Conservation (phyloP, 2,329 filamentous ascomycete species). For the Phaeosphaeriaceae sp. region DNA sequence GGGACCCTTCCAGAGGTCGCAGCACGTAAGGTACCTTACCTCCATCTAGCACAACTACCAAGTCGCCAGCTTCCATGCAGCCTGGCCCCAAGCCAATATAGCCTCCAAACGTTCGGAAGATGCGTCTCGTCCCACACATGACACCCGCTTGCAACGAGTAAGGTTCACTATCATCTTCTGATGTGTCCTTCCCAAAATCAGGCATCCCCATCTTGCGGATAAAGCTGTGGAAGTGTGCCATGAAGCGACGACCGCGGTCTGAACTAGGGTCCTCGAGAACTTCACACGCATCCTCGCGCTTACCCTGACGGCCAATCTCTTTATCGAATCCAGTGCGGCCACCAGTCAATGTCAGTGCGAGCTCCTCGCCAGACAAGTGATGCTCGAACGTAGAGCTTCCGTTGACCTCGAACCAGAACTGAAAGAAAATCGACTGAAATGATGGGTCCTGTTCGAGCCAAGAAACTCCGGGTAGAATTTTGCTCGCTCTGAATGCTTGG, state of each 20-base stretch:
- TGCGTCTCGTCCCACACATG: background rate
- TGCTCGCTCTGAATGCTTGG: background rate
- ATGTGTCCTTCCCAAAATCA: background rate
- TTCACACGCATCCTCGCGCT: background rate
- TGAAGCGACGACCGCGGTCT: background rate
- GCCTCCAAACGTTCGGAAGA: background rate
- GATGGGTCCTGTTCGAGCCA: background rate
- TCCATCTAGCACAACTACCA: background rate
- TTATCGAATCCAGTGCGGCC: background rate
- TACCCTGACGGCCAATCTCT: background rate
- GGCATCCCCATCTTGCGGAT: background rate
- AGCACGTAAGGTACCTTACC: background rate
- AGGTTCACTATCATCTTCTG: background rate
- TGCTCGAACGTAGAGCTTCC: background rate
- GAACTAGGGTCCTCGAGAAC: background rate
- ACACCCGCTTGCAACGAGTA: background rate
- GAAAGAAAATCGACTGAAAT: background rate
- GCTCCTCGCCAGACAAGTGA: background rate
- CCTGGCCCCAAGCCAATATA: background rate
- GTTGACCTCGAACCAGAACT: background rate
- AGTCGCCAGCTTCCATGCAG: background rate
- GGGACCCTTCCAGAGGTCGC: background rate
- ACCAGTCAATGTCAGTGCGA: background rate
- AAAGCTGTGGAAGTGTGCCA: background rate
- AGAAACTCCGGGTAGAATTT: background rate